Base-by-base conservation (phyloP, 371 early-diverging fungal species). In the Dipsacomyces acuminosporus region DNA sequence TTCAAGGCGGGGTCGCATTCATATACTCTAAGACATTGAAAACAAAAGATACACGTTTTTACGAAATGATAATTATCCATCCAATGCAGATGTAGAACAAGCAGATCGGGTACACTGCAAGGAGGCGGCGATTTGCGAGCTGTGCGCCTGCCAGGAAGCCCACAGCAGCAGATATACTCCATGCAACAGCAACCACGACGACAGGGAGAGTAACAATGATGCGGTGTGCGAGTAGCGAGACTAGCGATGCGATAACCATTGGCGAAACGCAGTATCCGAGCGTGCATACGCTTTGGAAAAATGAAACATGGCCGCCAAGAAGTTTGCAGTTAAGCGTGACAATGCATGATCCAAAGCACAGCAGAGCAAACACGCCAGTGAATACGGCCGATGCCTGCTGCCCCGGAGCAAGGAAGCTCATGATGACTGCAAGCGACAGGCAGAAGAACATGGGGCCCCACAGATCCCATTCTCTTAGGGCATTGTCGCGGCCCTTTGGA, bases 231-330 rank as follows among this genome's bases (percentile, higher is more conserved):
- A 92, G 79, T 15, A 88, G 72, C 0, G 85, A 72, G 0, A 91
- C 60, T 18, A 91, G 59, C 15, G 91, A 79, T 15, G 87, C 88
- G 17, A 88, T 67, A 0, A 89, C 88, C 51, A 94, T 78, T 8
- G 96, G 96, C 67, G 93, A 96, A 51, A 94, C 73, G 73, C 96
- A 96, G 76, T 96, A 96, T 3, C 95, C 95, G 41, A 96, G 80
- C 11, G 93, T 87, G 69, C 96, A 96, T 6, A 96, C 91, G 60
- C 86, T 87, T 65, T 94, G 94, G 71, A 93, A 91, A 65, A 96
- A 93, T 1, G 94, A 91, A 5, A 94, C 80, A 61, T 83, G 79
- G 13, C 94, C 94, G 22, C 96, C 95, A 15, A 96, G 78, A 42
- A 96, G 77, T 64, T 91, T 89, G 38, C 93, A 86, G 73, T 96